Base-by-base conservation (phyloP, 306 rosid genomes). In the Ziziphus jujuba region DNA sequence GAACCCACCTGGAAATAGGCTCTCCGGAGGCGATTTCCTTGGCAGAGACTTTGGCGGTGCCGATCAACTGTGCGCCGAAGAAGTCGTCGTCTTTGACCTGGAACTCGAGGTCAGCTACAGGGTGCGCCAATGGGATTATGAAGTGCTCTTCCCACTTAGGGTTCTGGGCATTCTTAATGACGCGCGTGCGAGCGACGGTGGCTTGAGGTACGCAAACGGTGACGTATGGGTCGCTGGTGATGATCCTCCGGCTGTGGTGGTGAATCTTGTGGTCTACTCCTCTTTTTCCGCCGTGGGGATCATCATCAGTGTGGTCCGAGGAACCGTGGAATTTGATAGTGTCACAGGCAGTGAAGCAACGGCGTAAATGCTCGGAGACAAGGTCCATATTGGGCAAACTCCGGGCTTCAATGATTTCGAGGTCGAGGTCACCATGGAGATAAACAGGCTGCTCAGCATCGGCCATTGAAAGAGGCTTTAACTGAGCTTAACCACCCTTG, bases 391-490 rank as follows among this genome's bases (percentile, higher is more conserved):
- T 93, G 0, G 99, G 99, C 13, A 93, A 58, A 16, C 38, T 23
- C 7, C 80, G 77, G 33, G 97, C 99, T 67, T 79, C 75, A 43
- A 84, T 28, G 56, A 93, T 87, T 23, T 28, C 71, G 43, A 93
- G 83, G 72, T 87, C 87, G 15, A 93, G 88, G 84, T 90, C 97
- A 16, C 99, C 99, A 64, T 93, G 99, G 59, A 93, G 97, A n/a
- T 63, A 80, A 10, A 65, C 5, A 59, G 67, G 68, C 57, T 71
- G 34, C 15, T 66, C 78, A 56, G 60, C 10, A 14, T 71, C 88
- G 43, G 85, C 91, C 96, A 91, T 91, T 61, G 57, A 31, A 62
- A 67, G 5, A 23, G 4, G 20, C 45, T n/a, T n/a, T 9, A 12
- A 40, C 13, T 12, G 12, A 40, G 45, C 44, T 38, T 8, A 10